Conservation (phyloP, 352 stramenopile genomes). For the Phytophthora capsici region DNA sequence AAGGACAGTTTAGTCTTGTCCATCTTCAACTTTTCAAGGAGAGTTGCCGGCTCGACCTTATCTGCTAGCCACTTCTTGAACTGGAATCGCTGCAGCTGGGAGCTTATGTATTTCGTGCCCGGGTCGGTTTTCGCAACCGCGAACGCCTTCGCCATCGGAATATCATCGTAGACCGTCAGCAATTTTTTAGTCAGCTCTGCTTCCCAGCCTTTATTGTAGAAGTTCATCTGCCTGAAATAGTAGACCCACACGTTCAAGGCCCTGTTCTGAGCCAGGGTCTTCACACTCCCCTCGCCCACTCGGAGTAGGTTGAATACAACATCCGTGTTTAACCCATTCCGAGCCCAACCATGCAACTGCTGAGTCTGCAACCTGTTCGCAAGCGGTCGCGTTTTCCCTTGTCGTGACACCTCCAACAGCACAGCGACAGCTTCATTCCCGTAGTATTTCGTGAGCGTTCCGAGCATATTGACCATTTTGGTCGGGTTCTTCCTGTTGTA, state of each 20-base stretch:
- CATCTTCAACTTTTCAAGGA: not conserved
- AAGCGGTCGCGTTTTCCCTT: not conserved
- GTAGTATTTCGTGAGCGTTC: not conserved
- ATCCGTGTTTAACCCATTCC: constrained; percentile 1
- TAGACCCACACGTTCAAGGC: constrained; percentile 11
- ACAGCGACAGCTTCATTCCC: not conserved
- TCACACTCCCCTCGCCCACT: not conserved
- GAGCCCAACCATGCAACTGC: constrained; percentile 1
- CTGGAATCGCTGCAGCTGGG: not conserved
- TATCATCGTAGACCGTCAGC: constrained; percentile 8
- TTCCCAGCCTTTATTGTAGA: not conserved
- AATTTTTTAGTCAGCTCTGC: not conserved
- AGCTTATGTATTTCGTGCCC: not conserved
- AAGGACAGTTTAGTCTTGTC: not conserved
- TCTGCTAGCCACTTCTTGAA: constrained; percentile 5
- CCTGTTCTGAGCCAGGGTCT: constrained; percentile 2
- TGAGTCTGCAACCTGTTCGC: constrained; percentile 5
- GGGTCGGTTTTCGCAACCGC: not conserved
- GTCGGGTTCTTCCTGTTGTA: constrained; percentile 12
- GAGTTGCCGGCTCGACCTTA: not conserved
- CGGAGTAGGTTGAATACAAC: constrained; percentile 2
- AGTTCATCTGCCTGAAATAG: constrained; percentile 2
- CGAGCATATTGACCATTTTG: constrained; percentile 11
- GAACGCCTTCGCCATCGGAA: constrained; percentile 7
- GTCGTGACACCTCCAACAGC: not conserved